Conservation (phyloP, 257 asterid species). For the Penstemon davidsonii region DNA sequence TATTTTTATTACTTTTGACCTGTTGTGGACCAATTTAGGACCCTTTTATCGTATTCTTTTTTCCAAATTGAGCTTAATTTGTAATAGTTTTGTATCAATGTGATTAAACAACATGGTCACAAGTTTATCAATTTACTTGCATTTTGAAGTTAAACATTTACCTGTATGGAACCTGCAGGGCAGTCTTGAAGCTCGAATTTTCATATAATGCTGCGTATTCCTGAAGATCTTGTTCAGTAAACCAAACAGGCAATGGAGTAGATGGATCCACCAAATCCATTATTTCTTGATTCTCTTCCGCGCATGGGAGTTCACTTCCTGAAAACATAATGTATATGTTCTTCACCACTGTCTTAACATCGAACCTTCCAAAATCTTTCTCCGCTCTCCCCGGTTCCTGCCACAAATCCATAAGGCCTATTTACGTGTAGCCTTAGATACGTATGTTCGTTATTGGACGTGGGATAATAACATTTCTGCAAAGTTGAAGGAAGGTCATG, state of each 20-base stretch:
- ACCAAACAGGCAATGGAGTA: conserved; percentile 50
- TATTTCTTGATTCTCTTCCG: conserved; percentile 45
- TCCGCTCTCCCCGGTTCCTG: conserved; percentile 63
- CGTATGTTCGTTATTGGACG: too few relatives aligned
- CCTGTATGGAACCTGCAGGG: conserved; percentile 56
- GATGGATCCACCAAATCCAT: conserved; percentile 56
- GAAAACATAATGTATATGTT: conserved; percentile 55
- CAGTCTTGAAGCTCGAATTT: conserved; percentile 49
- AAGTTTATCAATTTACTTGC: neutral
- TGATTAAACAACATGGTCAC: too few relatives aligned
- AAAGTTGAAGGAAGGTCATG: neutral
- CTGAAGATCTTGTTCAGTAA: conserved; percentile 47
- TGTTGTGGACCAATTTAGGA: too few relatives aligned
- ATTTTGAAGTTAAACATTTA: conserved; percentile 6
- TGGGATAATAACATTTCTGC: neutral
- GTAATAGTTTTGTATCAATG: too few relatives aligned
- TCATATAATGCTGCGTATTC: conserved; percentile 39
- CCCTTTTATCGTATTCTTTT: too few relatives aligned
- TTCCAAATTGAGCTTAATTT: too few relatives aligned
- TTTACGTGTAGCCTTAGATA: too few relatives aligned
- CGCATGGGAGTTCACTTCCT: conserved; percentile 45
- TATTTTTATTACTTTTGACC: too few relatives aligned
- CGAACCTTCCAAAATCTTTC: conserved; percentile 52
- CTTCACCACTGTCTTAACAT: conserved; percentile 45
- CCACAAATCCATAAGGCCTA: neutral